Percentiles rank a stretch among this genome's conserved stretches.
phyloP scores from a whole-genome alignment of 2,329 filamentous ascomycete genomes.

The Aspergillus hortae region DNA sequence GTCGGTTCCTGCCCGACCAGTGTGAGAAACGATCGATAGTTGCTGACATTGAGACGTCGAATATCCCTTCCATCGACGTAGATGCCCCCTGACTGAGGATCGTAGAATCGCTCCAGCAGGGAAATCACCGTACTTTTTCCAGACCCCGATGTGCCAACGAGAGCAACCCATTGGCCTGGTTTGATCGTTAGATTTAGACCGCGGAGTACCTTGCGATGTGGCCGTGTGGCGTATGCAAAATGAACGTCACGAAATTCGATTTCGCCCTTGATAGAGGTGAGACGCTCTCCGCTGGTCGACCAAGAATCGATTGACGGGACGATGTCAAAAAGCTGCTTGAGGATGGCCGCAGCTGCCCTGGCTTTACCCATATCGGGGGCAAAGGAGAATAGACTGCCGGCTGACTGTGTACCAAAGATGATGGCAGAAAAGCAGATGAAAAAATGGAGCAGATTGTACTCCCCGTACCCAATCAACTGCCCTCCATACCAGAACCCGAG shows the following conservation, averaged over 20 bases:
- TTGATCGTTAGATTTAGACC: constrained; percentile 62
- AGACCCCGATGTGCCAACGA: constrained; percentile 91
- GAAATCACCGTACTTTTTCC: constrained; percentile 94
- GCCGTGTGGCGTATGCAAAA: constrained; percentile 88
- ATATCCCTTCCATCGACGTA: constrained; percentile 82
- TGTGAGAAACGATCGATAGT: constrained; percentile 80
- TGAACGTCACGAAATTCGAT: constrained; percentile 92
- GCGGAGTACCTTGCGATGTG: constrained; percentile 85
- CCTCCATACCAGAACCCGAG: constrained; percentile 65
- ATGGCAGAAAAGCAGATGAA: constrained; percentile 46
- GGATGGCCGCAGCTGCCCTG: constrained; percentile 38
- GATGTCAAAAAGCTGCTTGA: constrained; percentile 38
- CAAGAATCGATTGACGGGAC: constrained; percentile 10
- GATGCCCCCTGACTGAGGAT: constrained; percentile 75
- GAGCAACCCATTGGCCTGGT: constrained; percentile 55
- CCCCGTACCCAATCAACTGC: constrained; percentile 49
- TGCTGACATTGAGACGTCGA: constrained; percentile 73
- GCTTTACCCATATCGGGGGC: constrained; percentile 22
- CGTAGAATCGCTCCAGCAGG: constrained; percentile 90
- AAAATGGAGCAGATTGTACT: constrained; percentile 39
- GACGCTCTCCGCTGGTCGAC: neutral
- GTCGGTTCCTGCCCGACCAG: constrained; percentile 94
- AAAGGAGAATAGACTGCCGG: constrained; percentile 28
- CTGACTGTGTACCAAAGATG: constrained; percentile 30
- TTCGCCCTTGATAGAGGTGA: neutral